These are phyloP conservation scores for Cladosporium velox DNA, from an alignment of 2,329 filamentous ascomycete genomes.

Conservation along the genomic window DNA sequence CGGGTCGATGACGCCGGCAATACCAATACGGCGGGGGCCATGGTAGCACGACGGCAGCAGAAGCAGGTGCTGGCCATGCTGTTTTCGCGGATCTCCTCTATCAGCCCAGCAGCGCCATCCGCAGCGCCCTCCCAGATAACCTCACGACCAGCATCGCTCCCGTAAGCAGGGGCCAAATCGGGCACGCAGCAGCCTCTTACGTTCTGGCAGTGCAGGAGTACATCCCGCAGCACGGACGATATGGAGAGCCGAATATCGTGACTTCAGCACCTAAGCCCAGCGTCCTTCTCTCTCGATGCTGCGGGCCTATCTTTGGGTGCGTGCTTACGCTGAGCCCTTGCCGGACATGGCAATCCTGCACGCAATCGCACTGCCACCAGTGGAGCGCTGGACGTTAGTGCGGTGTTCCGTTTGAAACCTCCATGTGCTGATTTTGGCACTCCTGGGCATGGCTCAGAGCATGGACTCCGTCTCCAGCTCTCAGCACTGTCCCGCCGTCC, in stretches of 20 bases:
- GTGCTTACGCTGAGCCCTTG: slow-evolving; percentile 21
- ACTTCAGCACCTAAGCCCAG: slow-evolving; percentile 27
- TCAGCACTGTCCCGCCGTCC: slow-evolving; percentile 21
- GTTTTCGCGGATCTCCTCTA: slow-evolving; percentile 20
- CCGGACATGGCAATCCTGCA: slow-evolving; percentile 22
- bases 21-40: slow-evolving; percentile 14
- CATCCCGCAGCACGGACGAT: slow-evolving; percentile 25
- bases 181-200: slow-evolving; percentile 18
- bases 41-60: slow-evolving; percentile 1
- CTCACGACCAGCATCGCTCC: slow-evolving; percentile 20
- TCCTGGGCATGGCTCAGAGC: slow-evolving; percentile 22
- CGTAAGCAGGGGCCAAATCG: slow-evolving; percentile 22
- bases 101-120: slow-evolving; percentile 15
- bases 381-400: slow-evolving; percentile 20
- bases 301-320: slow-evolving; percentile 23
- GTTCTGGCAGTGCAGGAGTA: slow-evolving; percentile 17
- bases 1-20: slow-evolving; percentile 20
- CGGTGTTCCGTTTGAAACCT: slow-evolving; percentile 22
- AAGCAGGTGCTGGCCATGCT: slow-evolving; percentile 11
- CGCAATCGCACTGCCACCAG: slow-evolving; percentile 21
- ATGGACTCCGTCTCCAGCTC: slow-evolving; percentile 21
- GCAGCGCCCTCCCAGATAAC: slow-evolving; percentile 10
- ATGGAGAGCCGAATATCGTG: slow-evolving; percentile 34
- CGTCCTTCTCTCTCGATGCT: slow-evolving; percentile 26
- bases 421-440: slow-evolving; percentile 22